Evolutionary conservation across 139 green algal species (phyloP), one percentile per base, ranked within the genome.

Genomic region (Micromonas commoda): DNA sequence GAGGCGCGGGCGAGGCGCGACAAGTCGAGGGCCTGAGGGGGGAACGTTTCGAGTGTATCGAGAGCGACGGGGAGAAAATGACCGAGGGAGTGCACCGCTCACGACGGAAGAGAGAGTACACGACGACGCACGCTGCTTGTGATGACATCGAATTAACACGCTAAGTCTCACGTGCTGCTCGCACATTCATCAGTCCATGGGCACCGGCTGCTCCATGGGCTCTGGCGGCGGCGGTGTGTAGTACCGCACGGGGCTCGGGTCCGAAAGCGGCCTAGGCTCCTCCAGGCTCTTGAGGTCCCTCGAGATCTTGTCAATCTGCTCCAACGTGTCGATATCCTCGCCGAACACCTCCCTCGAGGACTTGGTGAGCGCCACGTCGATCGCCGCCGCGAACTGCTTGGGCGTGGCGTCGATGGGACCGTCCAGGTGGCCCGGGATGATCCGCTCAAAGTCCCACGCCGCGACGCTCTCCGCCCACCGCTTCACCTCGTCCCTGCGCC

Each of bases 351-450:
- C 68, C 20, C 53, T 31, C 68, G 72, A 52, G 2, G 39, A 3
- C 1, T 31, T 61, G 16, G 26, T 68, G 21, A 78, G 33, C 21
- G 72, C 53, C 52, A 29, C 39, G 34, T 69, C 57, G 51, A 78
- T 69, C 31, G 72, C 57, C 21, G 51, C 53, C 20, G 33, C 23
- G 29, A 81, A 81, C 52, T 81, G 28, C 21, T 75, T 19, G 16
- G 64, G 76, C 6, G 26, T 54, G 1, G 31, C 32, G 16, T 32
- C 34, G 53, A 81, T 76, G 38, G 76, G 76, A 13, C 54, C 76
- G 29, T 67, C 53, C 4, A 71, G 70, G 64, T 81, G 76, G 23
- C 26, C 20, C 54, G 76, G 76, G 19, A 81, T 69, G 39, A 81
- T 52, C 37, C 16, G 29, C 26, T 75, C 19, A 32, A 81, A 81